These are phyloP conservation scores for Echites panduratus DNA, from an alignment of 257 asterid genomes.

Conservation along the genomic window DNA sequence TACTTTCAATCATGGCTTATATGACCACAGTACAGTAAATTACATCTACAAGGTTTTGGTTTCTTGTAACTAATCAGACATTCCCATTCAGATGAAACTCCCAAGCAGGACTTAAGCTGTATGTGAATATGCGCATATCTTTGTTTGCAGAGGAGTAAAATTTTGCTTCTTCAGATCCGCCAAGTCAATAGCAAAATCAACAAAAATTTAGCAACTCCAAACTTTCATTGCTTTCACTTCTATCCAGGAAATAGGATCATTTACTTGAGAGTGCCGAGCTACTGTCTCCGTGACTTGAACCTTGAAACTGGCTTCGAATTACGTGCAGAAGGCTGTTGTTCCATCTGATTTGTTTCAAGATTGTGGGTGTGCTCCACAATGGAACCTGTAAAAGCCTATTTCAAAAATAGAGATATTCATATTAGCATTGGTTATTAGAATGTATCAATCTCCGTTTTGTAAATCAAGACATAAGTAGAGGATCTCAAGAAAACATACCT, in stretches of 20 bases:
- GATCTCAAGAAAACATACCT: slow-evolving; percentile 14
- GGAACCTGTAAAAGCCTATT: slow-evolving; percentile 66
- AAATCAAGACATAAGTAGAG: not conserved
- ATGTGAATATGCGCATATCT: too few relatives aligned
- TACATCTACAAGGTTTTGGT: not conserved
- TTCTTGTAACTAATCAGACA: not conserved
- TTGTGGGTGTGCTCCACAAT: slow-evolving; percentile 55
- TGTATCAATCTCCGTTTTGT: not conserved
- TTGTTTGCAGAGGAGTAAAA: not conserved
- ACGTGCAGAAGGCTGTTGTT: slow-evolving; percentile 27
- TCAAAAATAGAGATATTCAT: slow-evolving; percentile 5
- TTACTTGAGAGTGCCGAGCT: not conserved
- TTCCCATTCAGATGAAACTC: not conserved
- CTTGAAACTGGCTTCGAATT: slow-evolving; percentile 75
- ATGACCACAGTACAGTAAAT: not conserved
- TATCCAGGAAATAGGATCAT: not conserved
- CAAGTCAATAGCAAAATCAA: not conserved
- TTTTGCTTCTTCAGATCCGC: not conserved
- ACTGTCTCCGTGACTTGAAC: slow-evolving; percentile 46
- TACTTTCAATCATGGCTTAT: too few relatives aligned
- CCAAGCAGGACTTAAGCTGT: not conserved
- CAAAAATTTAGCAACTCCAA: not conserved
- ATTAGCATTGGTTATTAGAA: not conserved
- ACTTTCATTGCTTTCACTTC: not conserved
- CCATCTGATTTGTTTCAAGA: slow-evolving; percentile 31